Base-by-base conservation (phyloP, 352 stramenopile genomes). In the Aphanomyces invadans region DNA sequence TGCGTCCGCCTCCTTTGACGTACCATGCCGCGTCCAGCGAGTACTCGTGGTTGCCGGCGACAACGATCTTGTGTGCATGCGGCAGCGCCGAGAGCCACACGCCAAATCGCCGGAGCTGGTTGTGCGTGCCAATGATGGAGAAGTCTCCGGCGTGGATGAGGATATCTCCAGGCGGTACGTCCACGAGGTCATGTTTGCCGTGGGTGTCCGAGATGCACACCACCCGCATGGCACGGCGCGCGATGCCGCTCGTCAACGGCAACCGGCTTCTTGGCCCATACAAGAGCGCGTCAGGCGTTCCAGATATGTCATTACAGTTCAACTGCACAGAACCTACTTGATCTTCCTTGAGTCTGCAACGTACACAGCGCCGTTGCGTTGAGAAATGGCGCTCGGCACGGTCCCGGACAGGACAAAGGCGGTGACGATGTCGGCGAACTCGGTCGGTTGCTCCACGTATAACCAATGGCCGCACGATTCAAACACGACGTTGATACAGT, bases 141-240 rank as follows among this genome's bases (percentile, higher is more conserved):
- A 98, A 92, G 74, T 98, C 91, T 19, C 85, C 84, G 69, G 95
- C 91, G 45, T 96, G 88, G 51, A 98, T 79, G 29, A 97, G 65
- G 32, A 97, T 78, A 63, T 95, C 87, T 36, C 95, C 83, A 3
- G 73, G 53, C 0, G 85, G 80, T 0, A 92, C 68, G 29, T 56
- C 64, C 28, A 72, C 12, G 33, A 46, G 44, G 28, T 68, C 54
- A 15, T 74, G 65, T 21, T 74, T 65, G 10, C 76, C 70, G 57
- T 86, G 81, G 36, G 86, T 78, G 69, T 90, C 73, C 4, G 73
- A 72, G 65, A 93, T 81, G 44, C 77, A 80, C 61, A 74, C 77
- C 5, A 88, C 68, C 25, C 86, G 76, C 10, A 94, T 5, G 12
- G 12, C 29, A 26, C 49, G 25, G 4, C 1, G 12, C 10, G 49